These are phyloP conservation scores for Pleurotus cornucopiae DNA, from an alignment of 768 basidiomycete species.

Conservation along the genomic window DNA sequence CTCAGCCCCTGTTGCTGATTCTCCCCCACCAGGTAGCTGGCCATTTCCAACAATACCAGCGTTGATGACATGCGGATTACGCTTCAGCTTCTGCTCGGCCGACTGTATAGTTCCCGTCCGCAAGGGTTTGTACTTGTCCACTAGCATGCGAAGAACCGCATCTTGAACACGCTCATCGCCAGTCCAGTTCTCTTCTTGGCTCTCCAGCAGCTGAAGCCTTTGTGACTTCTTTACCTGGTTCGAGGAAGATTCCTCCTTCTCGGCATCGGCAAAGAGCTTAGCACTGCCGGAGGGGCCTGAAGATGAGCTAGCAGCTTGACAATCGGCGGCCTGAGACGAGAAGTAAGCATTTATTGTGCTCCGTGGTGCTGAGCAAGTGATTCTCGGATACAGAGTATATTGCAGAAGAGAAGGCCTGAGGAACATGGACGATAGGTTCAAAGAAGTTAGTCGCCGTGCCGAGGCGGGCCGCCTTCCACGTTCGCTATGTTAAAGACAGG, in stretches of 20 bases:
- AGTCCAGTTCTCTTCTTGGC: slow-evolving; percentile 65
- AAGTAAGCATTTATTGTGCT: background rate
- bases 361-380: too few species aligned
- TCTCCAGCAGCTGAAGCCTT: slow-evolving; percentile 27
- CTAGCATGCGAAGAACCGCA: slow-evolving; percentile 76
- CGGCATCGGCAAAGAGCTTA: slow-evolving; percentile 66
- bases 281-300: slow-evolving; percentile 44
- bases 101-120: slow-evolving; percentile 53
- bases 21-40: background rate
- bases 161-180: slow-evolving; percentile 71
- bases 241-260: slow-evolving; percentile 41
- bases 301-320: slow-evolving; percentile 31
- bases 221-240: slow-evolving; percentile 14
- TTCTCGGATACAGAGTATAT: too few species aligned
- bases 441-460: too few species aligned
- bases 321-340: background rate
- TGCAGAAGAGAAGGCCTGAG: too few species aligned
- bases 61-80: slow-evolving; percentile 35
- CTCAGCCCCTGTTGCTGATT: background rate
- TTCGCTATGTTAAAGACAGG: too few species aligned
- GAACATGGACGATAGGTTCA: too few species aligned
- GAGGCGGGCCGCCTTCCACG: too few species aligned
- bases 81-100: slow-evolving; percentile 65
- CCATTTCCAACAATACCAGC: slow-evolving; percentile 10
- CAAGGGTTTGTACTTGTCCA: slow-evolving; percentile 84